A percentile compares a stretch with the other conserved stretches of the same genome.
phyloP scores from a whole-genome alignment of 1,284 basidiomycete species.

The Pseudozyma hubeiensis region DNA sequence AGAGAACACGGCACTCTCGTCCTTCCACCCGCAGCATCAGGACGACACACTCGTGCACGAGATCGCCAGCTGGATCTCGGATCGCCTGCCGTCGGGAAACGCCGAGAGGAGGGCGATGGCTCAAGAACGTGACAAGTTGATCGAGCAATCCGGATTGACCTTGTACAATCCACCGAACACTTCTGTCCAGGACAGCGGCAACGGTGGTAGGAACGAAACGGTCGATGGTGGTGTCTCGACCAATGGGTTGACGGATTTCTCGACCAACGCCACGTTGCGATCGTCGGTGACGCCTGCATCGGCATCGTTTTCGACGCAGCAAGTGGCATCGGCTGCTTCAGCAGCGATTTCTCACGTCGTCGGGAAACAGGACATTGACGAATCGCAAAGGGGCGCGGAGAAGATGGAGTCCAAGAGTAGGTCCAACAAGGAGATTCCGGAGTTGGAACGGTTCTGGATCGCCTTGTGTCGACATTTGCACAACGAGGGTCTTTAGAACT shows the following conservation, averaged over 20 bases:
- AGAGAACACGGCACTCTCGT: slow-evolving; percentile 25
- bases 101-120: slow-evolving; percentile 54
- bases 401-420: slow-evolving; percentile 9
- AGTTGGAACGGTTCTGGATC: slow-evolving; percentile 65
- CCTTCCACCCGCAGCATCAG: slow-evolving; percentile 41
- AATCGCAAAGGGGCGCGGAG: slow-evolving; percentile 2
- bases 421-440: slow-evolving; percentile 15
- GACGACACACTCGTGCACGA: slow-evolving; percentile 56
- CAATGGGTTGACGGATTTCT: not conserved
- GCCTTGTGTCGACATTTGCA: slow-evolving; percentile 64
- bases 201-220: not conserved
- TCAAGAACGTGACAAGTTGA: slow-evolving; percentile 29
- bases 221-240: not conserved
- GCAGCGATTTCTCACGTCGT: not conserved
- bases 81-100: slow-evolving; percentile 58
- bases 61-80: slow-evolving; percentile 63
- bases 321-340: slow-evolving; percentile 2
- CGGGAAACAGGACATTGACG: not conserved
- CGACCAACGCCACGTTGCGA: not conserved
- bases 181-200: not conserved
- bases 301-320: slow-evolving; percentile 23
- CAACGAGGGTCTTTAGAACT: slow-evolving; percentile 50
- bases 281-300: slow-evolving; percentile 6
- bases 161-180: slow-evolving; percentile 15
- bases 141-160: slow-evolving; percentile 30